Percentiles rank a stretch among this genome's conserved stretches.
phyloP scores from a whole-genome alignment of 2,329 filamentous ascomycete species.

The Fusarium sambucinum region DNA sequence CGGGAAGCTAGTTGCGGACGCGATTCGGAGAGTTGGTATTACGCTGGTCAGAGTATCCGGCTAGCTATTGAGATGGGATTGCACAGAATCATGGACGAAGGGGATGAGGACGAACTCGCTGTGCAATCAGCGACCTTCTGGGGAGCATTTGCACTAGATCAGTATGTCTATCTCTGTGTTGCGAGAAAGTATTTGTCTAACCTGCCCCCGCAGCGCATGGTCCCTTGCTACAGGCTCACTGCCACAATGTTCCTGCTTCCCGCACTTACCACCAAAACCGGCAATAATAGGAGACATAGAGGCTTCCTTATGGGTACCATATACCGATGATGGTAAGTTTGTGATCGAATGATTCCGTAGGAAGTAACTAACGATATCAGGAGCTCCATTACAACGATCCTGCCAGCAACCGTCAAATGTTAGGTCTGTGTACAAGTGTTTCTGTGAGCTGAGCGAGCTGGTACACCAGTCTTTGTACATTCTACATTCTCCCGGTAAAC shows the following conservation, averaged over 20 bases:
- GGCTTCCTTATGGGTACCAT: constrained; percentile 70
- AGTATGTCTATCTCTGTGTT: constrained; percentile 60
- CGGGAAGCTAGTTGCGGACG: constrained; percentile 78
- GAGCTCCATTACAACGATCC: constrained; percentile 65
- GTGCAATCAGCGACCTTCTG: constrained; percentile 71
- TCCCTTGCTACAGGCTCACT: constrained; percentile 72
- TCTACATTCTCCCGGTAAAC: constrained; percentile 76
- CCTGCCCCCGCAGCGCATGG: constrained; percentile 65
- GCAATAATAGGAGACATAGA: constrained; percentile 71
- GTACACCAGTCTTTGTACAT: constrained; percentile 78
- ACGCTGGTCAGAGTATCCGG: constrained; percentile 77
- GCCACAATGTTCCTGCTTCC: constrained; percentile 69
- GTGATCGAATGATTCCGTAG: not conserved
- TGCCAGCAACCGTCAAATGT: constrained; percentile 75
- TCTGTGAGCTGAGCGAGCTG: constrained; percentile 79
- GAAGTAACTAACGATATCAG: constrained; percentile 49
- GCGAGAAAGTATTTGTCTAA: constrained; percentile 25
- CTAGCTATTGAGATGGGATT: constrained; percentile 79
- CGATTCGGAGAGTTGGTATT: constrained; percentile 79
- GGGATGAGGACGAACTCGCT: constrained; percentile 67
- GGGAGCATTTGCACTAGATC: constrained; percentile 72
- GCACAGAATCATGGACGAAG: constrained; percentile 65
- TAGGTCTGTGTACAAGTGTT: constrained; percentile 74
- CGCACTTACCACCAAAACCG: constrained; percentile 69
- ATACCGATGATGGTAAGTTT: constrained; percentile 67